Conservation (phyloP, 1,139 yeast species). For the Geotrichum histeridarum region DNA sequence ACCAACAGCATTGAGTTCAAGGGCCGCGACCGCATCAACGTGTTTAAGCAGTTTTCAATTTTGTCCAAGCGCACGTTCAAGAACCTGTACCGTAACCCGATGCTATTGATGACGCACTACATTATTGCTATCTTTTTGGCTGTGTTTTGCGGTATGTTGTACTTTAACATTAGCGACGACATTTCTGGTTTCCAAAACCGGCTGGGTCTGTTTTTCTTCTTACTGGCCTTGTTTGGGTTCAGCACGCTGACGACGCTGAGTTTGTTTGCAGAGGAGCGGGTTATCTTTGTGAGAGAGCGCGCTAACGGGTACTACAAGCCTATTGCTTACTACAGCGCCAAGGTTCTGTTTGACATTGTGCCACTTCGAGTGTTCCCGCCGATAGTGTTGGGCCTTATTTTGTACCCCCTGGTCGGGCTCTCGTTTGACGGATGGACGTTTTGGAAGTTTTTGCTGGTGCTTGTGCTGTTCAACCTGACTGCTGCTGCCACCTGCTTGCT, state of each 20-base stretch:
- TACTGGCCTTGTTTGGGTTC: conserved; percentile 87
- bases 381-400: conserved; percentile 66
- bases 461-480: conserved; percentile 79
- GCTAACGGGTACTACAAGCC: conserved; percentile 93
- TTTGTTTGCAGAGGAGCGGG: conserved; percentile 80
- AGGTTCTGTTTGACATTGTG: conserved; percentile 79
- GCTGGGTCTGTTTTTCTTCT: conserved; percentile 83
- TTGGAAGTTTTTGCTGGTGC: conserved; percentile 58
- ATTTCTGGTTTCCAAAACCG: conserved; percentile 95
- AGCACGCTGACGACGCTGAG: conserved; percentile 87
- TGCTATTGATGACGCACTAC: conserved; percentile 75
- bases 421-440: conserved; percentile 77
- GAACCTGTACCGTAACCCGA: conserved; percentile 87
- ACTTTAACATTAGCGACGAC: conserved; percentile 77
- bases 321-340: conserved; percentile 74
- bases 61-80: conserved; percentile 83
- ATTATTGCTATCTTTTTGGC: conserved; percentile 72
- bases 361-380: conserved; percentile 93
- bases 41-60: conserved; percentile 59
- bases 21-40: conserved; percentile 46
- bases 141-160: conserved; percentile 75
- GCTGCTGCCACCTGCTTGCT: conserved; percentile 79
- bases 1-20: conserved; percentile 13
- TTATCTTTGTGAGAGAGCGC: conserved; percentile 84
- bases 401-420: conserved; percentile 89